phyloP scores from a whole-genome alignment of 495 filamentous ascomycete species.

The Parmelia sp. region DNA sequence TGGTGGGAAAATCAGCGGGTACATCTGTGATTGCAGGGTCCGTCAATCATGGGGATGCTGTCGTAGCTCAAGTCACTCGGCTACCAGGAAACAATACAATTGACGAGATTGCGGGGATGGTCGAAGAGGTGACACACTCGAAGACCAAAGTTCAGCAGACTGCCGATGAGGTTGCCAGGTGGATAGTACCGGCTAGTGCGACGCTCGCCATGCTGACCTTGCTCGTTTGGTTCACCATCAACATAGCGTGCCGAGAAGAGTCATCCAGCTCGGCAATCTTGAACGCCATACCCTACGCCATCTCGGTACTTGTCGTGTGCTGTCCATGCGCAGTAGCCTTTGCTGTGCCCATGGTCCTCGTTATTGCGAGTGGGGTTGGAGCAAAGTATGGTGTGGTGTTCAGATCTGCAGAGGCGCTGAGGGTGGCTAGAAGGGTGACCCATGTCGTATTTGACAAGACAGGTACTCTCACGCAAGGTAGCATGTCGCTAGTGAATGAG shows the following conservation, averaged over 20 bases:
- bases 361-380: conserved; percentile 61
- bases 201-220: conserved; percentile 51
- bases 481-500: conserved; percentile 44
- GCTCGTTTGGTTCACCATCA: conserved; percentile 56
- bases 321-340: conserved; percentile 79
- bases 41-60: conserved; percentile 52
- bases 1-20: conserved; percentile 47
- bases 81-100: conserved; percentile 69
- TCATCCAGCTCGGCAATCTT: conserved; percentile 44
- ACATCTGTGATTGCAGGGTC: conserved; percentile 58
- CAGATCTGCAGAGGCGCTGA: conserved; percentile 59
- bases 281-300: conserved; percentile 63
- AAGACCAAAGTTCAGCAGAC: conserved; percentile 64
- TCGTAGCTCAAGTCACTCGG: conserved; percentile 51
- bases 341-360: conserved; percentile 77
- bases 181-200: conserved; percentile 60
- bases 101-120: conserved; percentile 59
- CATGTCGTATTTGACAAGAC: conserved; percentile 84
- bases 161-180: conserved; percentile 62
- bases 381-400: conserved; percentile 64
- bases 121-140: conserved; percentile 61
- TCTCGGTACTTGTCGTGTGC: conserved; percentile 68
- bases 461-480: conserved; percentile 64
- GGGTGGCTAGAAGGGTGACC: conserved; percentile 53
- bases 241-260: conserved; percentile 38